Conservation (phyloP, 257 asterid genomes). For the Fraxinus cuspidata region DNA sequence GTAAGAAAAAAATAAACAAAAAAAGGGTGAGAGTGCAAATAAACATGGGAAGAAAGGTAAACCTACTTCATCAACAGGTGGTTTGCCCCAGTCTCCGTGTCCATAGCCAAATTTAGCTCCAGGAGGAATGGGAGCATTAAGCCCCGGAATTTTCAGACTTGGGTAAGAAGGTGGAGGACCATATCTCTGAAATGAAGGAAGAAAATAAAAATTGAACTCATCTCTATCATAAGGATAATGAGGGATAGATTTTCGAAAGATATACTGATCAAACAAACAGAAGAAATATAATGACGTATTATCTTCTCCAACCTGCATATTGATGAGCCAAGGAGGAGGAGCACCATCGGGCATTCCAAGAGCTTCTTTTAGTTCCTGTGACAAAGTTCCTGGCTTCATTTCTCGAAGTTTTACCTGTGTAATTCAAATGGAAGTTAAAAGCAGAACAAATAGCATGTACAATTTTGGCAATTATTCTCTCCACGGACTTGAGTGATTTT, state of each 20-base stretch:
- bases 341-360: constrained; percentile 98
- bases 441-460: background rate
- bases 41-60: constrained; percentile 5
- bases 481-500: background rate
- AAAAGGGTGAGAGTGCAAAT: background rate
- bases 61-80: constrained; percentile 94
- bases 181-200: constrained; percentile 62
- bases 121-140: constrained; percentile 92
- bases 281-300: constrained; percentile 6
- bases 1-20: background rate
- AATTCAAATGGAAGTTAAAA: constrained; percentile 20
- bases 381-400: constrained; percentile 89
- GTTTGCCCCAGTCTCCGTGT: constrained; percentile 97
- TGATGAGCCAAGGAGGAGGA: constrained; percentile 98
- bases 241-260: background rate
- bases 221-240: constrained; percentile 3
- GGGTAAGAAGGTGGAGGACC: constrained; percentile 99
- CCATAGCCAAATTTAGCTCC: constrained; percentile 98
- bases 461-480: background rate
- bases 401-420: constrained; percentile 83
- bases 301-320: constrained; percentile 74
- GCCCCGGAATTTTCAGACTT: constrained; percentile 84
- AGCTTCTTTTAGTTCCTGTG: constrained; percentile 85
- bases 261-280: background rate
- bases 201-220: constrained; percentile 7